phyloP scores from a whole-genome alignment of 495 filamentous ascomycete species.

The Hyaloscypha hepaticicola region DNA sequence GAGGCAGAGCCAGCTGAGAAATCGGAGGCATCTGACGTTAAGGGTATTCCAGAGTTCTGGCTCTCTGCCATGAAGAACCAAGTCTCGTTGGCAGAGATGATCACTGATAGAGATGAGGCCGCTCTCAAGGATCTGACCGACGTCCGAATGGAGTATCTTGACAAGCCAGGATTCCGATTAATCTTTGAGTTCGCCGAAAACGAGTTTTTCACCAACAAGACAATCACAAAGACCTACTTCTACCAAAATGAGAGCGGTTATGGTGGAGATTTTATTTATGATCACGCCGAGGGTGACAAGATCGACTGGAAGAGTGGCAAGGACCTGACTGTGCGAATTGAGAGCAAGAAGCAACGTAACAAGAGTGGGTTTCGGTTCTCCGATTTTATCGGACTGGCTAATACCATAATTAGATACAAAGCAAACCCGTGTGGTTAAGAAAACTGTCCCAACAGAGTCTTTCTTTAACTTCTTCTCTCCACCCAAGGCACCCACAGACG shows the following conservation, averaged over 20 bases:
- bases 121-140: conserved; percentile 89
- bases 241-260: conserved; percentile 99
- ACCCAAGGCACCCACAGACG: conserved; percentile 77
- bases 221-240: conserved; percentile 96
- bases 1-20: conserved; percentile 52
- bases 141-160: conserved; percentile 98
- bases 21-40: conserved; percentile 49
- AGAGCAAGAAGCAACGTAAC: conserved; percentile 99
- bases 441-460: conserved; percentile 95
- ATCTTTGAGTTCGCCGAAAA: conserved; percentile 97
- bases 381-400: not conserved
- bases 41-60: conserved; percentile 94
- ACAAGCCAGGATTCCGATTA: conserved; percentile 94
- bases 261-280: conserved; percentile 98
- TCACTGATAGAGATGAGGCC: conserved; percentile 92
- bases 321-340: conserved; percentile 89
- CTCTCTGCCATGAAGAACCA: conserved; percentile 99
- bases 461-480: conserved; percentile 99
- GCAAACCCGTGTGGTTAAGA: conserved; percentile 98
- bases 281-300: conserved; percentile 96
- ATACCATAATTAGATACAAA: conserved; percentile 73
- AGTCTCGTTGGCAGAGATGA: conserved; percentile 92
- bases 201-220: conserved; percentile 95
- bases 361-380: conserved; percentile 72
- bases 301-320: conserved; percentile 95